Base-by-base conservation (phyloP, 164 flowering plant species). In the Vitis rupestris region DNA sequence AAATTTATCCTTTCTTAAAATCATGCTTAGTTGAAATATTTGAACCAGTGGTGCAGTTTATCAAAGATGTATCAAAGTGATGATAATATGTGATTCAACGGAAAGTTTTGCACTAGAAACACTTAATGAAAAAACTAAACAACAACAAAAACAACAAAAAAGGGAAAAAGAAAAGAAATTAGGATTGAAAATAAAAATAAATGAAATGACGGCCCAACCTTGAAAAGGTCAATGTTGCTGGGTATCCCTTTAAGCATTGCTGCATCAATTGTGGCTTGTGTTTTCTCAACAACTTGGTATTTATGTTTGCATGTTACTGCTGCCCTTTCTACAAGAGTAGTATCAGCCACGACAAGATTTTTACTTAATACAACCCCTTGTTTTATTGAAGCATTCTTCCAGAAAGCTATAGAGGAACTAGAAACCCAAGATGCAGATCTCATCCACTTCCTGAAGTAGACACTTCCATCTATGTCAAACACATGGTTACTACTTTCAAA, bases 251-350 rank as follows among this genome's bases (percentile, higher is more conserved):
- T 76, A 51, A 95, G 76, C 83, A 79, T 90, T 31, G 99, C 99
- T 72, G 99, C 97, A 83, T 92, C 90, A 72, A 95, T 95, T 54
- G 99, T 95, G 51, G 99, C 99, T 79, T 93, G 98, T 57, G 98
- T 91, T 70, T 84, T 88, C 65, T 95, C 96, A 61, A 82, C 91
- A 29, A 79, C 85, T 60, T 70, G 78, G 65, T 66, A 83, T 77
- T 83, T 92, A 61, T 88, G 81, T 78, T 74, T 83, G 78, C 94
- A 91, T 10, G 60, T 81, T 49, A 29, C 54, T 37, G 88, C 82
- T 61, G 99, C 98, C 82, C 78, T 87, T 75, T 91, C 96, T 58
- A 86, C 80, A 76, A 88, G 87, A 57, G 82, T 82, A 68, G 63
- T 61, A 71, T 81, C 92, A 68, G 83, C 90, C 63, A 93, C 99